Evolutionary conservation across 2,329 filamentous ascomycete species (phyloP), one percentile per base, ranked within the genome.

Genomic region (Periconia sp.): DNA sequence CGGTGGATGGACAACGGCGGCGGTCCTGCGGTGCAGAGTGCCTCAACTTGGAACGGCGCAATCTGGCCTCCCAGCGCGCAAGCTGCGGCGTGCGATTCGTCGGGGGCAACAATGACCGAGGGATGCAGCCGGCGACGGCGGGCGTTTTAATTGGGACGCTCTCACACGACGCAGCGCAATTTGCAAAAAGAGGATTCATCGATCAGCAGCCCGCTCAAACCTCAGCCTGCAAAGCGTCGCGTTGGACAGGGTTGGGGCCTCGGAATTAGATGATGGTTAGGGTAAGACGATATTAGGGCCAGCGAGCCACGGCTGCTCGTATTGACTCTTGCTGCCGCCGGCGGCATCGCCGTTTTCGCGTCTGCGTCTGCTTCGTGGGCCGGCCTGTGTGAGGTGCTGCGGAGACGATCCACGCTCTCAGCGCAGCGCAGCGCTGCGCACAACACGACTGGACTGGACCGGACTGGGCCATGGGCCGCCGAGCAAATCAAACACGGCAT

Each of bases 1-100:
- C 56, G 59, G 44, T 57, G 52, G 50, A 31, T 21, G 16, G 7
- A 31, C 7, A 29, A 29, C n/a, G 50, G 54, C 55, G 56, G 57
- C 56, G 62, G 57, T 58, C 50, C 55, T 67, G 65, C 59, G 57
- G 65, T 68, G 63, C 63, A 66, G 60, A 62, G 56, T 68, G 65
- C 65, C 58, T 69, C 64, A 59, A 64, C 59, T 59, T 62, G 61
- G 56, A 65, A 57, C 54, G 41, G 50, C 36, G 52, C 53, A 59
- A 56, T 56, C 50, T 63, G 60, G 56, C 51, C 52, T 53, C 38
- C 33, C 40, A 40, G 42, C 12, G 30, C 34, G 32, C 40, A 48
- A 54, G 46, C 28, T 30, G 31, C 45, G 35, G 30, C 26, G 40
- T 42, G 41, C 59, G 55, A 66, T 66, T 66, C 33, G 65, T 42